A percentile compares a stretch with the other conserved stretches of the same genome.
Evolutionary conservation across 2,329 filamentous ascomycete species (phyloP).

Genomic region (Teratosphaeria pseudoeucalypti): DNA sequence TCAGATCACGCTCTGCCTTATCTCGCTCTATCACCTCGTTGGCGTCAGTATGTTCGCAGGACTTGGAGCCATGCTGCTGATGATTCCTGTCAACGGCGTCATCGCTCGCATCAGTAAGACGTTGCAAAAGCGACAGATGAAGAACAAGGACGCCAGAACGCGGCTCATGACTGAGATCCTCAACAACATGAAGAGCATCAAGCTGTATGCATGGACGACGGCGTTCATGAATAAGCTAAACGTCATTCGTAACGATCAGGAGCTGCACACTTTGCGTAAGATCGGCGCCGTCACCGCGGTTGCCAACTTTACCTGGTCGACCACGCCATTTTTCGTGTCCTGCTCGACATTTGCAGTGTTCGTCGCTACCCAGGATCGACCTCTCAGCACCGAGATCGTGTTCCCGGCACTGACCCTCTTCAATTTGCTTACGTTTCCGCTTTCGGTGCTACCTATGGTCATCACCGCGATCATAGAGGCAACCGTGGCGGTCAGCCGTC

Average conservation of each 20-base stretch:
- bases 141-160: conserved; percentile 92
- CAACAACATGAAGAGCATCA: conserved; percentile 99
- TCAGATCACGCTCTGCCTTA: conserved; percentile 91
- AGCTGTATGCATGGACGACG: conserved; percentile 93
- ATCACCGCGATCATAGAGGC: conserved; percentile 95
- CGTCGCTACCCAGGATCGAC: conserved; percentile 68
- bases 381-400: conserved; percentile 86
- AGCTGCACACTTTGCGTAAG: conserved; percentile 88
- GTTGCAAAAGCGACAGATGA: conserved; percentile 94
- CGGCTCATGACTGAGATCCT: conserved; percentile 93
- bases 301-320: conserved; percentile 97
- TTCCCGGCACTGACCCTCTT: conserved; percentile 90
- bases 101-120: conserved; percentile 91
- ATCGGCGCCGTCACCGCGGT: conserved; percentile 90
- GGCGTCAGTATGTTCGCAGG: conserved; percentile 93
- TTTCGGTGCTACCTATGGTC: conserved; percentile 92
- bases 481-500: conserved; percentile 76
- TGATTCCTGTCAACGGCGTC: conserved; percentile 91
- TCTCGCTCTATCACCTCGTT: conserved; percentile 89
- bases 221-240: conserved; percentile 98
- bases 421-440: conserved; percentile 89
- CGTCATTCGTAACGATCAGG: conserved; percentile 88
- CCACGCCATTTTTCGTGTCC: conserved; percentile 92
- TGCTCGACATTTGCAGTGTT: conserved; percentile 95
- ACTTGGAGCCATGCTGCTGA: conserved; percentile 87